Conservation (phyloP, 768 basidiomycete species). For the Ramaria rubella region DNA sequence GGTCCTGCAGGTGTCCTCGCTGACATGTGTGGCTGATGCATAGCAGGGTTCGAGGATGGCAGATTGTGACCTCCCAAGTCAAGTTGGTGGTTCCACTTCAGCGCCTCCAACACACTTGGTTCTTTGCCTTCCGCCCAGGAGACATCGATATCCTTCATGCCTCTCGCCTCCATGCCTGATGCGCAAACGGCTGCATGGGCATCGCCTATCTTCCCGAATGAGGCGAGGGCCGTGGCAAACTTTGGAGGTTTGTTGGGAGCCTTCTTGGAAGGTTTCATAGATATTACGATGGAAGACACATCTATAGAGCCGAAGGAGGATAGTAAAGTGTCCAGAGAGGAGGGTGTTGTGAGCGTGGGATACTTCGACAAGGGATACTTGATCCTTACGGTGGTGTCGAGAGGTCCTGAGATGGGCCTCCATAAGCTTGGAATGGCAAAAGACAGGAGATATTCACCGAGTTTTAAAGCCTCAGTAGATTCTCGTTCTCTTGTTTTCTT, state of each 20-base stretch:
- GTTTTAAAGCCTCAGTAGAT: slow-evolving; percentile 38
- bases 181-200: slow-evolving; percentile 73
- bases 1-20: not conserved
- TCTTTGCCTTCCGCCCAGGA: slow-evolving; percentile 71
- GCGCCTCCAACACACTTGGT: slow-evolving; percentile 64
- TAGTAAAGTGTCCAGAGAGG: slow-evolving; percentile 45
- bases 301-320: slow-evolving; percentile 59
- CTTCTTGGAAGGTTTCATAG: slow-evolving; percentile 56
- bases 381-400: slow-evolving; percentile 71
- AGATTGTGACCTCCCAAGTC: not conserved
- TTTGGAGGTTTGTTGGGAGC: slow-evolving; percentile 52
- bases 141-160: slow-evolving; percentile 57
- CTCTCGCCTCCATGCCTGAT: slow-evolving; percentile 43
- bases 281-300: slow-evolving; percentile 57
- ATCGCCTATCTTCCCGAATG: slow-evolving; percentile 68
- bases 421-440: slow-evolving; percentile 4
- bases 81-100: slow-evolving; percentile 28
- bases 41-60: not conserved
- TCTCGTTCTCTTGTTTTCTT: slow-evolving; percentile 21
- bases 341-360: slow-evolving; percentile 48
- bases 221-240: slow-evolving; percentile 62
- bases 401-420: slow-evolving; percentile 34
- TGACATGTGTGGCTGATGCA: not conserved
- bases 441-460: slow-evolving; percentile 33
- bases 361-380: slow-evolving; percentile 58